These are phyloP conservation scores for Euphorbia pulcherrima DNA, from an alignment of 345 rosid genomes.

Conservation along the genomic window DNA sequence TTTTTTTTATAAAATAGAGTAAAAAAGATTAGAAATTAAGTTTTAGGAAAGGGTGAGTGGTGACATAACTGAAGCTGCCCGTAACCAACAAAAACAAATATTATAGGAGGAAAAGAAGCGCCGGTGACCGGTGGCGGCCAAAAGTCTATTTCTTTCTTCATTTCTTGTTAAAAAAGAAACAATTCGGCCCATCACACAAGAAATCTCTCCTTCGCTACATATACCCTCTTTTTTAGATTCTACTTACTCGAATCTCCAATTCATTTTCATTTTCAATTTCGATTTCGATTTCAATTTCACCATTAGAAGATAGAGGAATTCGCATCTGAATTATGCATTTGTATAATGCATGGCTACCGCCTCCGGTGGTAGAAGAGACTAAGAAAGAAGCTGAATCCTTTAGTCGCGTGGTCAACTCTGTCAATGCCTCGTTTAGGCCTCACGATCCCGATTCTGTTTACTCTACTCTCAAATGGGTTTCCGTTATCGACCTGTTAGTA, in stretches of 20 bases:
- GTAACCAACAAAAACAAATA: too few relatives aligned
- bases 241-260: not conserved
- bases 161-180: constrained; percentile 3
- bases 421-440: constrained; percentile 53
- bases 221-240: not conserved
- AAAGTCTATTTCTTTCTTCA: not conserved
- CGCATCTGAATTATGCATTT: constrained; percentile 54
- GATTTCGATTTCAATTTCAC: not conserved
- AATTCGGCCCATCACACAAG: not conserved
- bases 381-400: constrained; percentile 76
- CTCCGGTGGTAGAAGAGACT: constrained; percentile 82
- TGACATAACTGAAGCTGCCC: too few relatives aligned
- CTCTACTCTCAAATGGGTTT: constrained; percentile 88
- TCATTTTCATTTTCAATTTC: not conserved
- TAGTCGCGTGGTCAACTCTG: constrained; percentile 57
- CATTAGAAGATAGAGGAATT: not conserved
- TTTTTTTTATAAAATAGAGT: too few relatives aligned
- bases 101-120: too few relatives aligned
- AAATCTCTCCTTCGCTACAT: not conserved
- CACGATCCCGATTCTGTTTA: constrained; percentile 91
- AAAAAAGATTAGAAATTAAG: too few relatives aligned
- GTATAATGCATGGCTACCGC: constrained; percentile 94
- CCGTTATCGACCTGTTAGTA: constrained; percentile 85
- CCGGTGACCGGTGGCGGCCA: not conserved
- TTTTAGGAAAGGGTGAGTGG: too few relatives aligned